Evolutionary conservation across 345 rosid genomes (phyloP).

Genomic region (Toxicodendron radicans): DNA sequence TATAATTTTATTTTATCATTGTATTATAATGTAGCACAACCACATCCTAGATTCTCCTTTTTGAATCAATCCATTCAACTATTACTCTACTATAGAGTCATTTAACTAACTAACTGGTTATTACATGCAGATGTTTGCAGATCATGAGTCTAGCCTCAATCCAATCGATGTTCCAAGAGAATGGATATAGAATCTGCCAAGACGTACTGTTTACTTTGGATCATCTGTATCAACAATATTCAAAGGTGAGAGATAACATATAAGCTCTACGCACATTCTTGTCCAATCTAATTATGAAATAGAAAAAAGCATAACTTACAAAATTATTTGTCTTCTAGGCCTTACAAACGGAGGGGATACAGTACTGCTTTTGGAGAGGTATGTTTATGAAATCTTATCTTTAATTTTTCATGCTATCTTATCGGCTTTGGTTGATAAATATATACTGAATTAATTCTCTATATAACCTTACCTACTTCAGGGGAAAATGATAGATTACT

Average conservation of each 20-base stretch:
- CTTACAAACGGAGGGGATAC: conserved; percentile 76
- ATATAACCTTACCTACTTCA: too few relatives aligned
- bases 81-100: too few relatives aligned
- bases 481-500: neutral
- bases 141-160: conserved; percentile 70
- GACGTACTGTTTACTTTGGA: conserved; percentile 83
- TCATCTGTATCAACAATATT: conserved; percentile 86
- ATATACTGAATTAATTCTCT: too few relatives aligned
- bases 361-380: conserved; percentile 92
- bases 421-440: conserved; percentile 7
- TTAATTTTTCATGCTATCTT: conserved; percentile 8
- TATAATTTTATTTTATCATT: too few relatives aligned
- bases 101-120: conserved; percentile 4
- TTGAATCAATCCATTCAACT: neutral
- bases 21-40: too few relatives aligned
- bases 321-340: conserved; percentile 42
- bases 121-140: conserved; percentile 76
- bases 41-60: too few relatives aligned
- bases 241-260: conserved; percentile 50
- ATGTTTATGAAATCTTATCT: conserved; percentile 18
- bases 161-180: conserved; percentile 79
- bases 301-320: conserved; percentile 20
- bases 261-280: neutral
- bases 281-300: conserved; percentile 15
- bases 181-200: conserved; percentile 75